These are phyloP conservation scores for Hyaloscypha variabilis DNA, from an alignment of 495 filamentous ascomycete species.

Conservation along the genomic window DNA sequence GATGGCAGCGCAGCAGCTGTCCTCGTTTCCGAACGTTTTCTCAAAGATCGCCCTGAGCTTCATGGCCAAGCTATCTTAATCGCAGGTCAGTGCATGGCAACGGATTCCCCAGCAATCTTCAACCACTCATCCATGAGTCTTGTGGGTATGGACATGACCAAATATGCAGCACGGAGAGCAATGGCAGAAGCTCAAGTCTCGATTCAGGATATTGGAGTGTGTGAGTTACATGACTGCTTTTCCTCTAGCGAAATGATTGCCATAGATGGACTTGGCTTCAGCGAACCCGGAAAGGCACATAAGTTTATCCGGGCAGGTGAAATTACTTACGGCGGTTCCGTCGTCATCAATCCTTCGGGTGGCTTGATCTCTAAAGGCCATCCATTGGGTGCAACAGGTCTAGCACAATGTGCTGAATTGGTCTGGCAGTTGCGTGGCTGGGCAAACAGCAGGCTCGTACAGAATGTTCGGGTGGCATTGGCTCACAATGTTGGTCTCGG, in stretches of 20 bases:
- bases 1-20: slow-evolving; percentile 90
- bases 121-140: slow-evolving; percentile 79
- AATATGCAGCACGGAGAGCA: slow-evolving; percentile 65
- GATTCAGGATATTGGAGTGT: slow-evolving; percentile 72
- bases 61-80: slow-evolving; percentile 79
- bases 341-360: slow-evolving; percentile 89
- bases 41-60: slow-evolving; percentile 79
- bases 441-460: slow-evolving; percentile 83
- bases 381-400: slow-evolving; percentile 85
- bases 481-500: slow-evolving; percentile 95
- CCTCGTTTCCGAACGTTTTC: slow-evolving; percentile 82
- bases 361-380: slow-evolving; percentile 96
- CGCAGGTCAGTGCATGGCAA: slow-evolving; percentile 83
- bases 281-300: slow-evolving; percentile 79
- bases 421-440: slow-evolving; percentile 95
- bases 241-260: slow-evolving; percentile 89
- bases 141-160: slow-evolving; percentile 82
- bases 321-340: slow-evolving; percentile 90
- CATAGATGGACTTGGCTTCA: slow-evolving; percentile 83
- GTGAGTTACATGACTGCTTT: slow-evolving; percentile 96
- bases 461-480: slow-evolving; percentile 69
- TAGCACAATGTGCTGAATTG: slow-evolving; percentile 93
- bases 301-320: slow-evolving; percentile 85
- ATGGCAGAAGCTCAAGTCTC: slow-evolving; percentile 72
- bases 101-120: slow-evolving; percentile 75